Conservation (phyloP, 2,329 filamentous ascomycete species). For the Alternaria sp. region DNA sequence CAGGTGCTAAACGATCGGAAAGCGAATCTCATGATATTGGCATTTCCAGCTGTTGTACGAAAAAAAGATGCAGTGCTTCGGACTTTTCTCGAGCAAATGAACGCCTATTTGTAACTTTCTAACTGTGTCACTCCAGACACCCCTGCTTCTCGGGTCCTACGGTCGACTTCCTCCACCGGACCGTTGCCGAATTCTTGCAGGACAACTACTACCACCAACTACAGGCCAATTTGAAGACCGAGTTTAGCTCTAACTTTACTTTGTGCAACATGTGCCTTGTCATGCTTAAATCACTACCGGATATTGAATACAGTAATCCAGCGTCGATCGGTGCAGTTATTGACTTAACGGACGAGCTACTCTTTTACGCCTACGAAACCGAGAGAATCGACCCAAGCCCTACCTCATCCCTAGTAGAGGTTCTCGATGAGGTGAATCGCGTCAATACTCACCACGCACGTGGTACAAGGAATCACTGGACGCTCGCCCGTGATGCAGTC, state of each 20-base stretch:
- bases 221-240: neutral
- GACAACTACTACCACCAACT: constrained; percentile 12
- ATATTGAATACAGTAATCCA: neutral
- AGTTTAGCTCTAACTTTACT: constrained; percentile 6
- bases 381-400: neutral
- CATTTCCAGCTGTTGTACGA: neutral
- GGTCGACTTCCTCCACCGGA: constrained; percentile 21
- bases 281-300: constrained; percentile 8
- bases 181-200: constrained; percentile 19
- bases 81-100: rapidly evolving
- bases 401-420: neutral
- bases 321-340: neutral
- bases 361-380: constrained; percentile 13
- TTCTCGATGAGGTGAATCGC: constrained; percentile 15
- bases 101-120: neutral
- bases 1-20: neutral
- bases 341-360: constrained; percentile 8
- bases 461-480: constrained; percentile 12
- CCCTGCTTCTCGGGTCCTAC: constrained; percentile 8
- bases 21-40: neutral
- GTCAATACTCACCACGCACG: constrained; percentile 13
- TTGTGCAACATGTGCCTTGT: constrained; percentile 10
- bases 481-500: constrained; percentile 2
- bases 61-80: neutral
- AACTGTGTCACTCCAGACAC: neutral